Conservation (phyloP, 2,329 filamentous ascomycete genomes). For the Ophiocordyceps unilateralis region DNA sequence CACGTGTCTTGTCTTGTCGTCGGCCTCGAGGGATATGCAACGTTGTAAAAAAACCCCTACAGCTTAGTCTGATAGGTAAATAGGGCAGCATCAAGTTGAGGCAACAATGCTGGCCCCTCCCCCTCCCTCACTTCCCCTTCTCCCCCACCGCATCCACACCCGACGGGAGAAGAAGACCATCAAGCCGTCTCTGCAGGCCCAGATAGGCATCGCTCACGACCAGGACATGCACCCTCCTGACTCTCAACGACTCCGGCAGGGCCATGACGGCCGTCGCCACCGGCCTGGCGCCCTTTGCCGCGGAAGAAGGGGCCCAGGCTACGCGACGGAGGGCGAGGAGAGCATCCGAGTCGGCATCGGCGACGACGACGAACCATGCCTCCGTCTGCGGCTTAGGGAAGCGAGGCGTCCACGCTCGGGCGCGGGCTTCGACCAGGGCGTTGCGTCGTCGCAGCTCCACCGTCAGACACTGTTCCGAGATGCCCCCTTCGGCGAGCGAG, state of each 20-base stretch:
- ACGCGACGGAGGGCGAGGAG: slow-evolving; percentile 75
- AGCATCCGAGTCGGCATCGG: slow-evolving; percentile 50
- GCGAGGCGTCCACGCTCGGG: slow-evolving; percentile 66
- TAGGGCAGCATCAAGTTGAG: too few species aligned
- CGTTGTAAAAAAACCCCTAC: too few species aligned
- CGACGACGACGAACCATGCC: slow-evolving; percentile 75
- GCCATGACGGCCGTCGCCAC: slow-evolving; percentile 40
- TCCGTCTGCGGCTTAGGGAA: slow-evolving; percentile 94
- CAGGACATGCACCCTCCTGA: slow-evolving; percentile 52
- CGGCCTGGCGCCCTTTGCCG: slow-evolving; percentile 24
- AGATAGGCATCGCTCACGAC: slow-evolving; percentile 81
- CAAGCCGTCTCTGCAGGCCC: slow-evolving; percentile 43
- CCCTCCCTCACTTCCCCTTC: background rate
- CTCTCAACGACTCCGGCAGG: too few species aligned
- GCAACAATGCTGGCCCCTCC: too few species aligned
- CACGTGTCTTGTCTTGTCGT: too few species aligned
- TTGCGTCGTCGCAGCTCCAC: slow-evolving; percentile 53
- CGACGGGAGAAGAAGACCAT: slow-evolving; percentile 37
- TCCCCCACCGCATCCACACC: too few species aligned
- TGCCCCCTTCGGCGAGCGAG: slow-evolving; percentile 36
- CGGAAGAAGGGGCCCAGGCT: slow-evolving; percentile 40
- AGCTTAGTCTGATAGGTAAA: too few species aligned
- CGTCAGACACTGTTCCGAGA: slow-evolving; percentile 39
- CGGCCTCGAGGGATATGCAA: too few species aligned
- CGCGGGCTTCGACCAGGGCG: slow-evolving; percentile 43